Evolutionary conservation across 2,329 filamentous ascomycete species (phyloP).

Genomic region (Passalora sequoiae): DNA sequence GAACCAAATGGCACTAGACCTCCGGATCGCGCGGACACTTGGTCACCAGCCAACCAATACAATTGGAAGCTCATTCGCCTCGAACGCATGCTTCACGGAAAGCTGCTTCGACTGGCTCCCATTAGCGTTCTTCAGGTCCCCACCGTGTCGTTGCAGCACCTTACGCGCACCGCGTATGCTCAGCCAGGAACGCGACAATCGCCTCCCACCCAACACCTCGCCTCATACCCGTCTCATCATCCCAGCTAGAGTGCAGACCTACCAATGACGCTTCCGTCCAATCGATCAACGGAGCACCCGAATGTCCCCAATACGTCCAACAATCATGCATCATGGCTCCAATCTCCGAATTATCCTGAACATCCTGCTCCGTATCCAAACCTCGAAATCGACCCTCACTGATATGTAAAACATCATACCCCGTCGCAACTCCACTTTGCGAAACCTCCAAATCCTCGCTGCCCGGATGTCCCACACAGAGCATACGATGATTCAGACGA

Average conservation of each 20-base stretch:
- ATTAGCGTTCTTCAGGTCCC: no score
- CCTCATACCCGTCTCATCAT: slow-evolving; percentile 49
- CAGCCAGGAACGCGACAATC: slow-evolving; percentile 40
- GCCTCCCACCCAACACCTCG: slow-evolving; percentile 47
- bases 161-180: no score
- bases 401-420: slow-evolving; percentile 47
- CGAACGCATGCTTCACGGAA: no score
- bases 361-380: slow-evolving; percentile 36
- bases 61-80: no score
- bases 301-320: slow-evolving; percentile 57
- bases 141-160: no score
- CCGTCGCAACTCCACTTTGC: slow-evolving; percentile 34
- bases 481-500: slow-evolving; percentile 19
- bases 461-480: slow-evolving; percentile 42
- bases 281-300: slow-evolving; percentile 47
- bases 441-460: slow-evolving; percentile 44
- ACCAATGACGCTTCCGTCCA: slow-evolving; percentile 39
- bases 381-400: slow-evolving; percentile 44
- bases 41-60: no score
- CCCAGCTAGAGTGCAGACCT: slow-evolving; percentile 52
- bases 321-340: slow-evolving; percentile 50
- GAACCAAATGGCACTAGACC: no score
- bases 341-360: slow-evolving; percentile 50
- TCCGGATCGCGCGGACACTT: no score
- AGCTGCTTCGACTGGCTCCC: no score